phyloP scores from a whole-genome alignment of 176 grass and related monocot genomes.

The Lolium rigidum region DNA sequence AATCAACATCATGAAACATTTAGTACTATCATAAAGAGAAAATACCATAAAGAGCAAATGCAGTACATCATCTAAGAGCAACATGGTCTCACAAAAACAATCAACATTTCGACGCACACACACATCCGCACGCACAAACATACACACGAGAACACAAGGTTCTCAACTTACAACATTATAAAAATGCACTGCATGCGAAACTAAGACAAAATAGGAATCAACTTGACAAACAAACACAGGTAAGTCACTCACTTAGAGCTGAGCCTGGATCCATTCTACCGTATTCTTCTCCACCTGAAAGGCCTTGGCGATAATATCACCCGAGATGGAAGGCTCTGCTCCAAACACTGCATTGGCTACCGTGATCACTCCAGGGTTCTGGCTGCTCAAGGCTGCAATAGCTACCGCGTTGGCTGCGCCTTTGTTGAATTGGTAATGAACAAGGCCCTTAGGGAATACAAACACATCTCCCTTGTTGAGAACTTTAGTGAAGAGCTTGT shows the following conservation, averaged over 20 bases:
- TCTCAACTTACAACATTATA: background rate
- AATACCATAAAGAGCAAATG: no score
- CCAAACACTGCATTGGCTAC: slow-evolving; percentile 44
- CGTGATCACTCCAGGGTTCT: slow-evolving; percentile 46
- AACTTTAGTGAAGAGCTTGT: no score
- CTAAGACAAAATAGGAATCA: background rate
- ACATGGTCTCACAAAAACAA: background rate
- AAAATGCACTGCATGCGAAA: background rate
- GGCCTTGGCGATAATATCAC: slow-evolving; percentile 54
- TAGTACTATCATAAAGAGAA: no score
- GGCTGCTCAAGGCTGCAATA: slow-evolving; percentile 40
- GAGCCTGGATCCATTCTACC: slow-evolving; percentile 42
- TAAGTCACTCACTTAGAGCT: background rate
- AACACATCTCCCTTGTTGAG: no score
- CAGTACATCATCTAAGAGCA: background rate
- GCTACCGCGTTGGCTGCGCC: no score
- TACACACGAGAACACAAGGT: background rate
- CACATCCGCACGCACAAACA: background rate
- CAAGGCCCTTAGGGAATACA: no score
- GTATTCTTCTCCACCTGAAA: slow-evolving; percentile 52
- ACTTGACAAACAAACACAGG: background rate
- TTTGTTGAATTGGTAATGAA: no score
- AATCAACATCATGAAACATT: background rate
- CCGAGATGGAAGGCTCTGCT: slow-evolving; percentile 35
- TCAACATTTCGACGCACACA: background rate